Evolutionary conservation across 768 basidiomycete species (phyloP).

Genomic region (Myochromella boudieri): DNA sequence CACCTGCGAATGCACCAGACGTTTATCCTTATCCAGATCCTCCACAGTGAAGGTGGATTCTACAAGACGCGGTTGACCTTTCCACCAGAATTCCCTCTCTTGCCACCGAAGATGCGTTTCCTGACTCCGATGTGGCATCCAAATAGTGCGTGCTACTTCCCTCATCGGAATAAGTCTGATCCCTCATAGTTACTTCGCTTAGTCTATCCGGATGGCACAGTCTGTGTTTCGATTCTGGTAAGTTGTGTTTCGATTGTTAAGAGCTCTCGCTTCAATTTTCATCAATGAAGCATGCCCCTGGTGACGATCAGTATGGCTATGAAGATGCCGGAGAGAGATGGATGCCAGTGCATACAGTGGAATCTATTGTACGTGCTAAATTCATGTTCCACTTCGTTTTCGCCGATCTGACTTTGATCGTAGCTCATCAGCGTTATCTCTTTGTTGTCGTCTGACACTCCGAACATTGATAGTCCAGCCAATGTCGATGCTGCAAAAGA

Average conservation of each 20-base stretch:
- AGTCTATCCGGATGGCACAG: constrained; percentile 93
- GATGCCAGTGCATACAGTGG: constrained; percentile 96
- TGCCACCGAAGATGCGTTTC: constrained; percentile 95
- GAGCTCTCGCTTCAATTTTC: too few species aligned
- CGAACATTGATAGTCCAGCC: constrained; percentile 91
- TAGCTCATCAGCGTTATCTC: constrained; percentile 97
- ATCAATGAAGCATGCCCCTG: constrained; percentile 84
- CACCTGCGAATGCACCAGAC: background rate
- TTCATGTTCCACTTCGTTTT: background rate
- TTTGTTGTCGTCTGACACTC: constrained; percentile 86
- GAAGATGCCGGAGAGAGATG: constrained; percentile 97
- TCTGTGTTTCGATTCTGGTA: constrained; percentile 95
- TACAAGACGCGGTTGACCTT: constrained; percentile 90
- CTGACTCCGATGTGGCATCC: constrained; percentile 97
- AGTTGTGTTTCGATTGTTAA: constrained; percentile 28
- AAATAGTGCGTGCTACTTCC: constrained; percentile 67
- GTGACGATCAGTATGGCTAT: constrained; percentile 95
- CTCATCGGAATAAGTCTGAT: too few species aligned
- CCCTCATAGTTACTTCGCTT: constrained; percentile 11
- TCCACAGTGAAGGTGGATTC: constrained; percentile 87
- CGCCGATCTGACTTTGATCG: constrained; percentile 8
- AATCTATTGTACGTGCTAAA: constrained; percentile 75
- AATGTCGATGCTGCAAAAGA: constrained; percentile 97
- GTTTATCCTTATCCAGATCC: constrained; percentile 8
- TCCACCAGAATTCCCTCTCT: constrained; percentile 85